Base-by-base conservation (phyloP, 2,329 filamentous ascomycete species). In the Hymenoscyphus fructigenus region DNA sequence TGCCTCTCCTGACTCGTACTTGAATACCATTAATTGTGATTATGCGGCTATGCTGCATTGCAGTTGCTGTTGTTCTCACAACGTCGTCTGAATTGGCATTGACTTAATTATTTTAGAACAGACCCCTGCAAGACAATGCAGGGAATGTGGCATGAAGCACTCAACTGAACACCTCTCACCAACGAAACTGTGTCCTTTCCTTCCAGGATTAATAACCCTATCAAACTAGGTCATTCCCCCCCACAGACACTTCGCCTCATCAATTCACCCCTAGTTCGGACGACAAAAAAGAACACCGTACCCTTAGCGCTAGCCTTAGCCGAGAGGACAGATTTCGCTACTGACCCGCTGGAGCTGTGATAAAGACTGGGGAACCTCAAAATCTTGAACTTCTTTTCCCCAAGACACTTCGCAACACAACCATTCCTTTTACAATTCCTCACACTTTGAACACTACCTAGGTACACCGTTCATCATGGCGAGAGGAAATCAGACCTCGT, bases 401-500 rank as follows among this genome's bases (percentile, higher is more conserved):
- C 50, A 62, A 36, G n/a, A 59, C 20, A 58, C 47, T 53, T 53
- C 20, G n/a, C 47, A 53, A 53, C 47, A 53, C 47, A 23, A 53
- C 47, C 20, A 53, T 53, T 53, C 23, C 47, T 14, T 53, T 50
- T 26, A 36, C 34, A 14, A n/a, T 50, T 60, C 62, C 63, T 63
- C 60, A 63, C 59, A 67, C 64, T 59, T 57, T 57, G 29, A 57
- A 53, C 47, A 53, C 20, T 66, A 66, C 65, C 23, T 62, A 68
- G 69, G 67, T 71, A 38, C 67, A 10, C 62, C 36, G 65, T 69
- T 69, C 79, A 81, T 73, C 73, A 88, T 88, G 85, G 81, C 84
- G 75, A 80, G 83, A 75, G 80, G 82, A 77, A 88, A 87, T 77
- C 81, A 85, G 83, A 84, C 85, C 83, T 84, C 86, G 81, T 83